phyloP scores from a whole-genome alignment of 768 basidiomycete species.

The Boletus insuetus region DNA sequence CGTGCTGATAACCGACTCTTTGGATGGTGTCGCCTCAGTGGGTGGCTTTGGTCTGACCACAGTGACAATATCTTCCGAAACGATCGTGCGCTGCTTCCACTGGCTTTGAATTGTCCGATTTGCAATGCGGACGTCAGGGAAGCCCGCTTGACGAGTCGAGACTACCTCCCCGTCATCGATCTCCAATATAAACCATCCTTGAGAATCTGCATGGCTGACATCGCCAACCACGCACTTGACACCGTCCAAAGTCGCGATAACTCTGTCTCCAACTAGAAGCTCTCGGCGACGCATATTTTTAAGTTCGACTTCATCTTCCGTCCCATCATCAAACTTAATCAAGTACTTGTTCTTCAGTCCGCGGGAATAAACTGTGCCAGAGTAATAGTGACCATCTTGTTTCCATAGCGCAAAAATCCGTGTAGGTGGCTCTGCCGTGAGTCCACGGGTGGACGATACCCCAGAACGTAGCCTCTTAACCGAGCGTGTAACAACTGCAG shows the following conservation, averaged over 20 bases:
- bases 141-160: conserved; percentile 25
- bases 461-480: conserved; percentile 41
- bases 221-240: conserved; percentile 32
- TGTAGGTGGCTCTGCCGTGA: conserved; percentile 35
- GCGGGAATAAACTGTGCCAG: conserved; percentile 50
- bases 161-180: conserved; percentile 37
- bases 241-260: conserved; percentile 37
- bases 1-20: conserved; percentile 38
- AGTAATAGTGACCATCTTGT: conserved; percentile 55
- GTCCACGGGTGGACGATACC: conserved; percentile 22
- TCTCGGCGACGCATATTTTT: conserved; percentile 53
- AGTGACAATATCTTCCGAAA: conserved; percentile 42
- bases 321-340: conserved; percentile 68
- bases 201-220: conserved; percentile 30
- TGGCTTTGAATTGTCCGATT: conserved; percentile 45
- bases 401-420: conserved; percentile 74
- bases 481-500: conserved; percentile 33
- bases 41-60: conserved; percentile 35
- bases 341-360: conserved; percentile 35
- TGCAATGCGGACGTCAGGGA: conserved; percentile 48
- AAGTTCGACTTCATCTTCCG: conserved; percentile 44
- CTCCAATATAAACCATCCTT: conserved; percentile 35
- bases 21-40: conserved; percentile 48
- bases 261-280: conserved; percentile 54
- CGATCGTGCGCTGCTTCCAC: conserved; percentile 56